Conservation (phyloP, 768 basidiomycete species). For the Neoboletus brunneissimus region DNA sequence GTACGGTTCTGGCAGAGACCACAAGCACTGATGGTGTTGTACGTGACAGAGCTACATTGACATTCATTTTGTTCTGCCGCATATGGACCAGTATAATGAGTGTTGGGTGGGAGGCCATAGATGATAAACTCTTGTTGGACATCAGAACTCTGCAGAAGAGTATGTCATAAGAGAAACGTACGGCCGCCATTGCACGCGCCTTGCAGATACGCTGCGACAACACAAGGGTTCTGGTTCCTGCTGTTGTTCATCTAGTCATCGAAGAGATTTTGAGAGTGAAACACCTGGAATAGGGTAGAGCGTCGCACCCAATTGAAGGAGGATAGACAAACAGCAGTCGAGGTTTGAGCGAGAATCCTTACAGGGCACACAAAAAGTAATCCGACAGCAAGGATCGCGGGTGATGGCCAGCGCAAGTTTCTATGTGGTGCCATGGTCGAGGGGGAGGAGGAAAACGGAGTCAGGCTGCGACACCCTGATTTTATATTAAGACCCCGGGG, state of each 20-base stretch:
- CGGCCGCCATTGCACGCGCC: no score
- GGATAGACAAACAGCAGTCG: background rate
- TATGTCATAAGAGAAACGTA: background rate
- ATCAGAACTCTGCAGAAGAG: background rate
- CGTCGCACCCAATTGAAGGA: background rate
- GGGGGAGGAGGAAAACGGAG: background rate
- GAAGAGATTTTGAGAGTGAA: background rate
- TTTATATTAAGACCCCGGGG: no score
- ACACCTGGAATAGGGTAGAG: background rate
- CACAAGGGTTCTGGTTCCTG: no score
- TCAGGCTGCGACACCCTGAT: background rate
- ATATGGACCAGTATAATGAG: background rate
- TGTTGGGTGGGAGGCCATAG: background rate
- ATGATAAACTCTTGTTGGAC: background rate
- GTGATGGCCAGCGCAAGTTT: background rate
- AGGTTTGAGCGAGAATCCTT: no score
- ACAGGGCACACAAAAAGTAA: background rate
- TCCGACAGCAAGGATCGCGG: background rate
- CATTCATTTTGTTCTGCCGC: background rate
- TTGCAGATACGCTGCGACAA: no score
- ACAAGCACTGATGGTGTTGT: background rate
- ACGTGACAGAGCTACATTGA: background rate
- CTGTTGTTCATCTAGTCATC: no score
- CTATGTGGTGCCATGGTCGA: background rate
- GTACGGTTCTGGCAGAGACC: background rate